phyloP scores from a whole-genome alignment of 352 stramenopile species.

The Lagenidium sp. region DNA sequence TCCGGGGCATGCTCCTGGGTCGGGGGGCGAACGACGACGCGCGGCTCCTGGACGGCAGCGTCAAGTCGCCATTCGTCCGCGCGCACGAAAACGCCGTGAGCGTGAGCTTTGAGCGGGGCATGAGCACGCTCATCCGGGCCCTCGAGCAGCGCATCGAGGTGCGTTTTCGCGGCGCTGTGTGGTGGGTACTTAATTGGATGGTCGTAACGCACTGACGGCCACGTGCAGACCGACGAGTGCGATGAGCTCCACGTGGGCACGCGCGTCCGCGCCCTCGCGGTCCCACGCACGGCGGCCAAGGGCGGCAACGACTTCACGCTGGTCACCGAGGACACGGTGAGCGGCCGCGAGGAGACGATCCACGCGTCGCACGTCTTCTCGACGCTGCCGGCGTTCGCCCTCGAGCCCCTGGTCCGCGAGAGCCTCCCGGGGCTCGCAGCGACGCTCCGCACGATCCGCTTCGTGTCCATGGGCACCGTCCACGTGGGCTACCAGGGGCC shows the following conservation, averaged over 20 bases:
- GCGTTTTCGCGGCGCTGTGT: no score
- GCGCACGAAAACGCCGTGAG: constrained; percentile 66
- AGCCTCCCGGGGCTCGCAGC: constrained; percentile 34
- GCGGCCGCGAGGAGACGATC: constrained; percentile 24
- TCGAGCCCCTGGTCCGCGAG: constrained; percentile 33
- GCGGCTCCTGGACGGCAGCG: constrained; percentile 57
- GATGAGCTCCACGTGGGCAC: constrained; percentile 15
- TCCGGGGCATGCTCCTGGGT: constrained; percentile 62
- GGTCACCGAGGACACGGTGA: constrained; percentile 21
- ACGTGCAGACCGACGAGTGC: constrained; percentile 9
- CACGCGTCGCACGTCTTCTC: constrained; percentile 66
- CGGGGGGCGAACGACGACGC: constrained; percentile 16
- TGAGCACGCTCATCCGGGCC: constrained; percentile 58
- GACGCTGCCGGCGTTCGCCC: constrained; percentile 53
- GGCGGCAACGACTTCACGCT: constrained; percentile 22
- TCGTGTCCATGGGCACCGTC: constrained; percentile 75
- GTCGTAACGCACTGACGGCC: no score
- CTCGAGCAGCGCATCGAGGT: constrained; percentile 35
- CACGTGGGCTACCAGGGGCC: constrained; percentile 63
- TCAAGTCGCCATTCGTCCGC: constrained; percentile 66
- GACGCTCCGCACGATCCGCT: constrained; percentile 58
- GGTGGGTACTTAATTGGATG: no score
- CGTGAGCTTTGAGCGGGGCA: constrained; percentile 76
- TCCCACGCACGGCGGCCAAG: not conserved
- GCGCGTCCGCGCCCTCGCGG: not conserved